A percentile compares a stretch with the other conserved stretches of the same genome.
Conservation (phyloP, 2,329 filamentous ascomycete species). For the Bipolaris gigantea region DNA sequence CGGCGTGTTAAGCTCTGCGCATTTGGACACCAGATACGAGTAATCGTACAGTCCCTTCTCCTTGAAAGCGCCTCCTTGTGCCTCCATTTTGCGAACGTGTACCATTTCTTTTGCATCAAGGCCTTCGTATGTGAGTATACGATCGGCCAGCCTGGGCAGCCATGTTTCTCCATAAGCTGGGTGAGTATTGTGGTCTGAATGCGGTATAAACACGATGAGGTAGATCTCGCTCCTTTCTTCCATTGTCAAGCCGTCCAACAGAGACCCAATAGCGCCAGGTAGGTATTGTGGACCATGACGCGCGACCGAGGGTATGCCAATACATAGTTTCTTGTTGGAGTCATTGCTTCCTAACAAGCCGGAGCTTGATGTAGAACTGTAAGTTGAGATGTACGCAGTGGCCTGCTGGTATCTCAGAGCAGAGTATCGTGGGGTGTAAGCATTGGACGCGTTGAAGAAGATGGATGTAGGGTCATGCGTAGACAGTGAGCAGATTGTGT, state of each 20-base stretch:
- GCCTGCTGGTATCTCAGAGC: conserved; percentile 35
- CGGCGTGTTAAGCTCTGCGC: conserved; percentile 42
- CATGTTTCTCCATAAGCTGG: conserved; percentile 48
- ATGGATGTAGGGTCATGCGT: conserved; percentile 41
- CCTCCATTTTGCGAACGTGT: conserved; percentile 40
- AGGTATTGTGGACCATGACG: conserved; percentile 49
- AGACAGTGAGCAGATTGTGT: conserved; percentile 29
- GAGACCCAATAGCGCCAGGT: conserved; percentile 46
- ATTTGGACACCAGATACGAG: conserved; percentile 47
- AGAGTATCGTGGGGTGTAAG: conserved; percentile 39
- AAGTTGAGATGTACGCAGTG: conserved; percentile 27
- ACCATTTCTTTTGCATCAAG: conserved; percentile 33
- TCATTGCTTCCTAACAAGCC: conserved; percentile 18
- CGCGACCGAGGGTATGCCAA: conserved; percentile 50
- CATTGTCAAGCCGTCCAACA: conserved; percentile 49
- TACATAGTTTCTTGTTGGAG: conserved; percentile 41
- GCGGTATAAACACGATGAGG: conserved; percentile 50
- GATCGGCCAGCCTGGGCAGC: conserved; percentile 45
- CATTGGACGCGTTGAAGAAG: conserved; percentile 40
- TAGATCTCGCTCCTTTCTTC: conserved; percentile 48
- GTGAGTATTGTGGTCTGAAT: conserved; percentile 47
- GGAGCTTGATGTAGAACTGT: conserved; percentile 19
- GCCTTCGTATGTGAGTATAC: conserved; percentile 47
- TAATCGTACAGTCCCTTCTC: conserved; percentile 53
- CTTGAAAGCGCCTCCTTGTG: conserved; percentile 29